phyloP scores from a whole-genome alignment of 805 yeast genomes.

The Groenewaldozyma salmanticensis region DNA sequence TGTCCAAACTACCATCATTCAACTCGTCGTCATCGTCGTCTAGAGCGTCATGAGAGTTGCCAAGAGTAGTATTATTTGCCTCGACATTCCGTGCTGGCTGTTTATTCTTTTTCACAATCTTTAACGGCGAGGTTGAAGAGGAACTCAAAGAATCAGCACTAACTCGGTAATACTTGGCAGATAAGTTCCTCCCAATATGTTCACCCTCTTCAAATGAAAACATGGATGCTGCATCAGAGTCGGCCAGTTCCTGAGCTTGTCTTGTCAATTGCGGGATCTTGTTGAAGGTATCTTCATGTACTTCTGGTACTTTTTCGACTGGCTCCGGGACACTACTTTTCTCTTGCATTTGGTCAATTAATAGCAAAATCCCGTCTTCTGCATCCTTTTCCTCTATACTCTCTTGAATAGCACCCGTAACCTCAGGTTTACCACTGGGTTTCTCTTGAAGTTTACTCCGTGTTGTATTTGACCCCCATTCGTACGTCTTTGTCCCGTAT shows the following conservation, averaged over 20 bases:
- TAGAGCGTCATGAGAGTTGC: neutral
- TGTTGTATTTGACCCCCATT: neutral
- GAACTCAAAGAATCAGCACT: no score
- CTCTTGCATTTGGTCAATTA: no score
- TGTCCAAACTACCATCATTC: constrained; percentile 27
- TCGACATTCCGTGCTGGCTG: neutral
- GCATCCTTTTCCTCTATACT: no score
- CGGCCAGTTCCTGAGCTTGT: no score
- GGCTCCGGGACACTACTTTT: no score
- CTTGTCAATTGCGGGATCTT: no score
- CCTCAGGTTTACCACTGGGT: neutral
- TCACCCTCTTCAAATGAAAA: constrained; percentile 49
- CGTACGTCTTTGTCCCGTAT: neutral
- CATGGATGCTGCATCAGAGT: constrained; percentile 22
- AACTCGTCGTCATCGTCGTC: constrained; percentile 26
- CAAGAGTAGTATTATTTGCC: neutral
- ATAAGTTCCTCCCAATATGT: constrained; percentile 33
- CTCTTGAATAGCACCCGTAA: no score
- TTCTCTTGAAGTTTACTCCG: neutral
- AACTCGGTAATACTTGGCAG: constrained; percentile 40
- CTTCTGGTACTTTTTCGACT: neutral
- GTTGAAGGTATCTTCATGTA: no score
- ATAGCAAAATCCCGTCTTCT: no score
- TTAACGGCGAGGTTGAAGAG: no score
- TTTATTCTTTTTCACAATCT: neutral